Conservation (phyloP, 306 rosid species). For the Macrotyloma uniflorum region DNA sequence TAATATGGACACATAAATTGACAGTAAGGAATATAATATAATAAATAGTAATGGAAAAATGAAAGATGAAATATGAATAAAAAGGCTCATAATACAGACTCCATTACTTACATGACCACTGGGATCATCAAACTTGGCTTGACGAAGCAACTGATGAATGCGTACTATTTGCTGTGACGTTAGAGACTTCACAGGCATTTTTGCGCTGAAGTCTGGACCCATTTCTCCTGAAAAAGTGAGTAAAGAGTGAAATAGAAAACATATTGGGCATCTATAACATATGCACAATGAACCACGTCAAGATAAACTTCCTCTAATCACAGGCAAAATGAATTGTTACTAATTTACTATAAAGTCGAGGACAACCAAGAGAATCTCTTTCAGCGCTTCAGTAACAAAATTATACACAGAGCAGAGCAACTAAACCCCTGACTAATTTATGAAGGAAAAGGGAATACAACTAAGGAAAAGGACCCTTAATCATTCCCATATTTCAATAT, state of each 20-base stretch:
- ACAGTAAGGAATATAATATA: constrained; percentile 25
- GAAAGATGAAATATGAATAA: constrained; percentile 6
- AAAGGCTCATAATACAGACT: constrained; percentile 43
- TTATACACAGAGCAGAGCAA: constrained; percentile 27
- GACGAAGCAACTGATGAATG: constrained; percentile 93
- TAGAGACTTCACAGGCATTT: constrained; percentile 76
- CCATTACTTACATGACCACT: constrained; percentile 66
- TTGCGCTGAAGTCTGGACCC: constrained; percentile 84
- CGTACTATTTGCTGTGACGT: constrained; percentile 94
- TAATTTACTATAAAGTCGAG: constrained; percentile 15
- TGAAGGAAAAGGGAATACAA: neutral
- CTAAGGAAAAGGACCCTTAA: neutral
- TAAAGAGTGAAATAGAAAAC: constrained; percentile 4
- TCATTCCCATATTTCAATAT: constrained; percentile 19
- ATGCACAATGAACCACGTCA: constrained; percentile 17
- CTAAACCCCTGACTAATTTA: constrained; percentile 9
- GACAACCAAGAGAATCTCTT: constrained; percentile 17
- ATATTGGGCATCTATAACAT: constrained; percentile 8
- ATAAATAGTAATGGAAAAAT: neutral
- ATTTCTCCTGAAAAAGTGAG: constrained; percentile 69
- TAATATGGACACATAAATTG: constrained; percentile 36
- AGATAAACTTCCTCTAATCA: constrained; percentile 14
- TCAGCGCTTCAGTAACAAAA: constrained; percentile 12
- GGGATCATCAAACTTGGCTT: constrained; percentile 98
- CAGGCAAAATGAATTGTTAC: neutral